A percentile compares a stretch with the other conserved stretches of the same genome.
Evolutionary conservation across 345 rosid genomes (phyloP).

Genomic region (Heritiera littoralis): DNA sequence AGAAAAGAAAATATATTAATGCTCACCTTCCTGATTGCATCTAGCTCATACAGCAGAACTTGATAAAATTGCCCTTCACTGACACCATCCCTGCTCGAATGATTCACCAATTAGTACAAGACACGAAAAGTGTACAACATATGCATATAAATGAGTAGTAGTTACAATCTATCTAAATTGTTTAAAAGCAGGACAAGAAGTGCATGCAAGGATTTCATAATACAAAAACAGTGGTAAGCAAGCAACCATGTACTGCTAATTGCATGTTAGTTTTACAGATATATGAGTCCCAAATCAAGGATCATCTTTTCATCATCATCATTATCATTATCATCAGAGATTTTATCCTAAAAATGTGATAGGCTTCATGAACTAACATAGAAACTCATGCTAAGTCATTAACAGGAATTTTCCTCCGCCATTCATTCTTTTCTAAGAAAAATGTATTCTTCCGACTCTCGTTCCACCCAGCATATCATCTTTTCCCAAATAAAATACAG

Average conservation of each 20-base stretch:
- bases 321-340: too few relatives aligned
- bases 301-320: too few relatives aligned
- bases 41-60: slow-evolving; percentile 78
- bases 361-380: too few relatives aligned
- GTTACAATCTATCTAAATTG: not conserved
- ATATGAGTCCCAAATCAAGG: not conserved
- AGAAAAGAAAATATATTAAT: not conserved
- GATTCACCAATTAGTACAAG: not conserved
- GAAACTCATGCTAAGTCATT: too few relatives aligned
- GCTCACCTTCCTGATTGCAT: slow-evolving; percentile 77
- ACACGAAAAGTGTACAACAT: not conserved
- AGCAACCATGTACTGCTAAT: not conserved
- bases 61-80: slow-evolving; percentile 98
- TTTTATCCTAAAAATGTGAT: too few relatives aligned
- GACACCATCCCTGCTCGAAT: slow-evolving; percentile 82
- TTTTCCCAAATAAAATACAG: not conserved
- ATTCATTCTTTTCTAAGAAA: too few relatives aligned
- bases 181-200: not conserved
- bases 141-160: not conserved
- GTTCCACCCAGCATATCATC: not conserved
- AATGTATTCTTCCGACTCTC: too few relatives aligned
- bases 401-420: too few relatives aligned
- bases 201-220: not conserved
- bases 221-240: not conserved
- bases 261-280: not conserved